Percentiles rank a stretch among this genome's conserved stretches.
phyloP scores from a whole-genome alignment of 2,329 filamentous ascomycete genomes.

The Aspergillus neoniger region DNA sequence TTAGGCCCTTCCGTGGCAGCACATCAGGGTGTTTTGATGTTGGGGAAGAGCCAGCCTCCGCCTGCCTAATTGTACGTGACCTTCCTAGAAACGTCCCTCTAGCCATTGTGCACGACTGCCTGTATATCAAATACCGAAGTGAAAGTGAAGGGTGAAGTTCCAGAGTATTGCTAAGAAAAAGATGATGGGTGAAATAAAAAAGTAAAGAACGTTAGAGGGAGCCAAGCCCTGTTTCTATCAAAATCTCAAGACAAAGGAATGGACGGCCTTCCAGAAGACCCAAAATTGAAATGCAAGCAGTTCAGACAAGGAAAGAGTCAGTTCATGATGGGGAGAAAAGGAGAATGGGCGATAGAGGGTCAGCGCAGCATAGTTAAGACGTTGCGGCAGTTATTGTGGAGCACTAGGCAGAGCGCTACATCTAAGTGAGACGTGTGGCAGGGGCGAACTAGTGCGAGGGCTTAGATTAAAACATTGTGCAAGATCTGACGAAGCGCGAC shows the following conservation, averaged over 20 bases:
- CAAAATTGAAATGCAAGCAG: slow-evolving; percentile 17
- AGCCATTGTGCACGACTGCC: slow-evolving; percentile 27
- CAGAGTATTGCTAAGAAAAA: not conserved
- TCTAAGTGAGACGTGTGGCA: slow-evolving; percentile 19
- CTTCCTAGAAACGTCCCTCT: slow-evolving; percentile 32
- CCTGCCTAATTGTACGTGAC: slow-evolving; percentile 29
- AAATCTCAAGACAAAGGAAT: slow-evolving; percentile 30
- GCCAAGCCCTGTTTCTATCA: slow-evolving; percentile 16
- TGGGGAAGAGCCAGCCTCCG: slow-evolving; percentile 35
- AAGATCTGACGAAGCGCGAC: slow-evolving; percentile 18
- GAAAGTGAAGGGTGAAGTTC: slow-evolving; percentile 3
- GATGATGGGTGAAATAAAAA: slow-evolving; percentile 4
- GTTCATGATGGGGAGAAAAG: slow-evolving; percentile 15
- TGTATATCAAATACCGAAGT: not conserved
- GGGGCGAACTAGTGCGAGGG: slow-evolving; percentile 16
- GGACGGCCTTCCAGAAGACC: slow-evolving; percentile 46
- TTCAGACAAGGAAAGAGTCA: slow-evolving; percentile 23
- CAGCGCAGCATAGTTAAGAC: slow-evolving; percentile 7
- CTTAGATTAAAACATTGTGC: slow-evolving; percentile 17
- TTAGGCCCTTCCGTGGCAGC: slow-evolving; percentile 34
- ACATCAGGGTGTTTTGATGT: slow-evolving; percentile 36
- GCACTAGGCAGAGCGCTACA: slow-evolving; percentile 17
- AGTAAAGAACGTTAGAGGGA: slow-evolving; percentile 17
- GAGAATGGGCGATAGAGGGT: slow-evolving; percentile 14
- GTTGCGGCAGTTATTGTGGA: slow-evolving; percentile 22